Evolutionary conservation across 257 asterid genomes (phyloP), one percentile per base, ranked within the genome.

Genomic region (Solanum habrochaites): DNA sequence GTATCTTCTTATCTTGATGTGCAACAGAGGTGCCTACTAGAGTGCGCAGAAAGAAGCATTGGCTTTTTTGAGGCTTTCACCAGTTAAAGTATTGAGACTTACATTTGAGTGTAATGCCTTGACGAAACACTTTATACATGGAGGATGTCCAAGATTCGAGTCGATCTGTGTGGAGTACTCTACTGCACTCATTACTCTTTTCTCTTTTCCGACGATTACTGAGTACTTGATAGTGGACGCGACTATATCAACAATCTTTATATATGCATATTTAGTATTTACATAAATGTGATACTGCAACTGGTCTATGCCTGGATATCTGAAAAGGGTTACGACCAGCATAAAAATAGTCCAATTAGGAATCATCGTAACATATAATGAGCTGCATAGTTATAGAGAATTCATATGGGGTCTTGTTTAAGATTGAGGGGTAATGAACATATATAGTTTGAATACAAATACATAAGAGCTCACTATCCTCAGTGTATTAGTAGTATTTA

Each of bases 21-120:
- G 83, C 83, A 43, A 81, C 96, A 96, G 99, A 90, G 91, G 94
- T 96, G 88, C 99, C 98, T 40, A 77, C 91, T 56, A 91, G 98
- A 90, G 85, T 83, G 67, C 94, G 49, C 39, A 90, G 87, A 87
- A 96, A 94, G 93, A 96, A 92, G 94, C 98, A 94, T 78, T 96
- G 99, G 98, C 93, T 93, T 78, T 94, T 93, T 83, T 93, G 84
- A 89, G 88, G 88, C 72, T 81, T 81, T 81, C 85, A 81, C 42
- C 43, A 49, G 18, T 43, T 27, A 18, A 80, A 29, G 45, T 81
- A 78, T 78, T 78, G 43, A 10, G 29, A 80, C 11, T 42, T 47
- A 56, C 67, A 80, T 45, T 80, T 8, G 37, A 49, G 29, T 49
- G 39, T 31, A 29, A 23, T 78, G 84, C 69, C 45, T 81, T 29